Evolutionary conservation across 208 protist species (phyloP).

Genomic region (Willaertia magna): DNA sequence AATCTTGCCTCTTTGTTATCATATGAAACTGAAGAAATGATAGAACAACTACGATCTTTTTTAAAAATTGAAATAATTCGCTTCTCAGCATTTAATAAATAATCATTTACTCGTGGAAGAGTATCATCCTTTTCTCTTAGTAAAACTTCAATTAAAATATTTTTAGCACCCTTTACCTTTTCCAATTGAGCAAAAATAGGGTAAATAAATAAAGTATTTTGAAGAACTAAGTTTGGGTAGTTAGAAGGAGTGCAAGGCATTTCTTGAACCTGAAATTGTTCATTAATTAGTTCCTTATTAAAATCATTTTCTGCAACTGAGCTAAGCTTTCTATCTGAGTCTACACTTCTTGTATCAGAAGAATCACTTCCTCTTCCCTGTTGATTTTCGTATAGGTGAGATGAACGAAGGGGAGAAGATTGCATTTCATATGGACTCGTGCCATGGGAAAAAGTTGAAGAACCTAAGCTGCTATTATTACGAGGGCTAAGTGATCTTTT

Average conservation of each 20-base stretch:
- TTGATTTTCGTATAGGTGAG: no score
- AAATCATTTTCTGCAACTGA: no score
- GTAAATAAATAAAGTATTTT: neutral
- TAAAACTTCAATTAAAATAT: neutral
- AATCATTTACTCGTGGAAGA: neutral
- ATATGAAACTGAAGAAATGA: neutral
- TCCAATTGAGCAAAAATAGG: neutral
- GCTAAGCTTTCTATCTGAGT: no score
- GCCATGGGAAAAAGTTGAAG: no score
- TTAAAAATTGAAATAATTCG: neutral
- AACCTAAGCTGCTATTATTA: no score
- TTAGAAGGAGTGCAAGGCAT: neutral
- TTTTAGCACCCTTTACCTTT: neutral
- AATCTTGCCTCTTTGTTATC: neutral
- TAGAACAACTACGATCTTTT: neutral
- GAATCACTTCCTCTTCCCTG: no score
- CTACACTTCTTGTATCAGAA: no score
- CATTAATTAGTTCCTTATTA: neutral
- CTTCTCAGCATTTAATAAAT: neutral
- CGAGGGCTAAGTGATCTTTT: no score
- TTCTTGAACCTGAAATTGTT: neutral
- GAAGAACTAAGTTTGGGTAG: neutral
- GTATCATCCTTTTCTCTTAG: neutral
- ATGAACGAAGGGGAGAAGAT: no score
- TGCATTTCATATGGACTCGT: no score